Conservation (phyloP, 306 rosid species). For the Vigna reflexopilosa region DNA sequence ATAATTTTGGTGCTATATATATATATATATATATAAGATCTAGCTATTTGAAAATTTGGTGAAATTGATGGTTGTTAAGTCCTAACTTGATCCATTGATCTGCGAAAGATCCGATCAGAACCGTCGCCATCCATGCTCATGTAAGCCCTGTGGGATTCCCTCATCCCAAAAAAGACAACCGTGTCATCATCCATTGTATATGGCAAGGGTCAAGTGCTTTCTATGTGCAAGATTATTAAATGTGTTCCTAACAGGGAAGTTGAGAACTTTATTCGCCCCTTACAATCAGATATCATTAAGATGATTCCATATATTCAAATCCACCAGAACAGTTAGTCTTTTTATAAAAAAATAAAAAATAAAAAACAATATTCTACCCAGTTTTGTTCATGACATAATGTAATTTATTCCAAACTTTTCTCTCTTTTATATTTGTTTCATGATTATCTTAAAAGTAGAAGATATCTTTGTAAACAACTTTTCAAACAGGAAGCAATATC, state of each 20-base stretch:
- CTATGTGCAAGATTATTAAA: constrained; percentile 48
- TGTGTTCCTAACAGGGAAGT: constrained; percentile 49
- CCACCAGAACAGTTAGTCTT: not conserved
- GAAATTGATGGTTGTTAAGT: constrained; percentile 55
- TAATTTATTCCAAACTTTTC: not conserved
- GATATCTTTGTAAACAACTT: not conserved
- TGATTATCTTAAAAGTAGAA: not conserved
- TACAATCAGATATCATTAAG: constrained; percentile 42
- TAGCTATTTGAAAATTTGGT: not conserved
- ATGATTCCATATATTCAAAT: constrained; percentile 8
- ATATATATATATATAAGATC: not conserved
- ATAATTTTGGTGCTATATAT: not conserved
- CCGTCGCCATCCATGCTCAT: constrained; percentile 60
- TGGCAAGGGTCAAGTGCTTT: constrained; percentile 50
- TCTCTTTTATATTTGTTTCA: not conserved
- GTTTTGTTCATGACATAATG: not conserved
- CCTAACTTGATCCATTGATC: constrained; percentile 39
- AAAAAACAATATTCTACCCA: not conserved
- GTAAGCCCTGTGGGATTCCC: constrained; percentile 53
- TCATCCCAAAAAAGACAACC: constrained; percentile 63
- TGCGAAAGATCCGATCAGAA: constrained; percentile 55
- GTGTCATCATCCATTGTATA: constrained; percentile 50
- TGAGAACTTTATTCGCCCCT: constrained; percentile 47
- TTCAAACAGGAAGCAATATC: not conserved
- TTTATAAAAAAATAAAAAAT: too few species aligned